phyloP scores from a whole-genome alignment of 345 rosid species.

The Bruguiera parviflora region DNA sequence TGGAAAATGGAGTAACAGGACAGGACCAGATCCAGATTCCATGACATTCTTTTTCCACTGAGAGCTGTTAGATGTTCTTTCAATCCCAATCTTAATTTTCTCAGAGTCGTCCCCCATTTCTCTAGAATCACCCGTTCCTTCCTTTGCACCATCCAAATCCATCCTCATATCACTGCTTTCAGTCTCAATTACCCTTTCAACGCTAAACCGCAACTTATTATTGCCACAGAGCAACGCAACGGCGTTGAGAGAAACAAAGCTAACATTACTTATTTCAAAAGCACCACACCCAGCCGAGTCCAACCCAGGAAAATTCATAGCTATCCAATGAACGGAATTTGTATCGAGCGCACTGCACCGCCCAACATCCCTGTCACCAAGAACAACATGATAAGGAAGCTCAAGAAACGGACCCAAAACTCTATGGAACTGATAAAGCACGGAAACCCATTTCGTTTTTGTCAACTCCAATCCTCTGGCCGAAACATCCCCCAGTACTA shows the following conservation, averaged over 20 bases:
- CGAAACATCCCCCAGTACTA: conserved; percentile 61
- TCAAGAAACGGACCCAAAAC: conserved; percentile 45
- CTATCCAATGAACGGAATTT: conserved; percentile 40
- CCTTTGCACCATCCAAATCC: conserved; percentile 18
- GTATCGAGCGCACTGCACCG: conserved; percentile 41
- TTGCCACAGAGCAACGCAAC: conserved; percentile 54
- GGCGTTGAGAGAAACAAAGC: conserved; percentile 58
- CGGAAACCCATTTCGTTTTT: conserved; percentile 39
- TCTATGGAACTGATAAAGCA: conserved; percentile 42
- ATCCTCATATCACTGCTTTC: conserved; percentile 37
- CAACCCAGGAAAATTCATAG: conserved; percentile 53
- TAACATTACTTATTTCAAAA: conserved; percentile 52
- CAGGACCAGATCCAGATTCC: conserved; percentile 50
- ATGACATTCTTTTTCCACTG: conserved; percentile 40
- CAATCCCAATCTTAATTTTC: not conserved
- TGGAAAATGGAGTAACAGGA: conserved; percentile 60
- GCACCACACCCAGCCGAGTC: conserved; percentile 58
- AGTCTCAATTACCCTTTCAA: conserved; percentile 53
- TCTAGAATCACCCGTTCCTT: conserved; percentile 10
- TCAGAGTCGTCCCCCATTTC: conserved; percentile 6
- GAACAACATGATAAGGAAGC: conserved; percentile 52
- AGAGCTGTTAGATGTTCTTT: conserved; percentile 8
- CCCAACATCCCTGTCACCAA: conserved; percentile 63
- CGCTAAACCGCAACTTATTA: conserved; percentile 39
- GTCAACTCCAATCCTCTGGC: conserved; percentile 45